phyloP scores from a whole-genome alignment of 108 stramenopile genomes.

The Conticribra weissflogii region DNA sequence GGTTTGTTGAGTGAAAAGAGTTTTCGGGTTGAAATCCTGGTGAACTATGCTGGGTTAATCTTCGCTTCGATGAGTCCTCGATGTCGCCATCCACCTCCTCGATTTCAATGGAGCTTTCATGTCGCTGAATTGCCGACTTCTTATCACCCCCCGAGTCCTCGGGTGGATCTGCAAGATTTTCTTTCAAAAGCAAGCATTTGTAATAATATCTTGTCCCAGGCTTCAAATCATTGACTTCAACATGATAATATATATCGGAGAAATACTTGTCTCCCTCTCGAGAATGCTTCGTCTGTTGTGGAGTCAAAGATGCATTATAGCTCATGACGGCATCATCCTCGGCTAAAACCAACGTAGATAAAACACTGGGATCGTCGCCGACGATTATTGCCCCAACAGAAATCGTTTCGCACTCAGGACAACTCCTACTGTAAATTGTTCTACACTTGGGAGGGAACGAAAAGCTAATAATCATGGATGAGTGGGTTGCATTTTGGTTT shows the following conservation, averaged over 20 bases:
- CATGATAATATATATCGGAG: constrained; percentile 55
- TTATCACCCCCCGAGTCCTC: constrained; percentile 1
- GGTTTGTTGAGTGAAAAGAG: neutral
- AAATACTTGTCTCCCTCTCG: constrained; percentile 27
- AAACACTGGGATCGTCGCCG: constrained; percentile 6
- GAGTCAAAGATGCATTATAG: constrained; percentile 28
- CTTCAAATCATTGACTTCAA: constrained; percentile 57
- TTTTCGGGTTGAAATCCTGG: neutral
- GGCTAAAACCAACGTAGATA: constrained; percentile 9
- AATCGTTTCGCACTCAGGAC: neutral
- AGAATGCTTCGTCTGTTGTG: constrained; percentile 14
- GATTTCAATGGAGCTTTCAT: neutral
- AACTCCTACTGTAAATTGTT: neutral
- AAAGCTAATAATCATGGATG: constrained; percentile 31
- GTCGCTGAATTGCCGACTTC: neutral
- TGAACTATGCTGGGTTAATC: too few relatives aligned
- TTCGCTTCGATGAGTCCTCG: too few relatives aligned
- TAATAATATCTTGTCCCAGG: constrained; percentile 72
- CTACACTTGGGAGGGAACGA: constrained; percentile 27
- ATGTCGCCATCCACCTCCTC: neutral
- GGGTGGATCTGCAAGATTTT: constrained; percentile 1
- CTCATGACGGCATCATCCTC: constrained; percentile 14
- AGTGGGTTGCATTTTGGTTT: constrained; percentile 21
- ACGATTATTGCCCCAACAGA: constrained; percentile 22
- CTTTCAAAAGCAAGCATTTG: constrained; percentile 33